Evolutionary conservation across 169 alveolate species (phyloP), one percentile per base, ranked within the genome.

Genomic region (Blepharisma undulans): DNA sequence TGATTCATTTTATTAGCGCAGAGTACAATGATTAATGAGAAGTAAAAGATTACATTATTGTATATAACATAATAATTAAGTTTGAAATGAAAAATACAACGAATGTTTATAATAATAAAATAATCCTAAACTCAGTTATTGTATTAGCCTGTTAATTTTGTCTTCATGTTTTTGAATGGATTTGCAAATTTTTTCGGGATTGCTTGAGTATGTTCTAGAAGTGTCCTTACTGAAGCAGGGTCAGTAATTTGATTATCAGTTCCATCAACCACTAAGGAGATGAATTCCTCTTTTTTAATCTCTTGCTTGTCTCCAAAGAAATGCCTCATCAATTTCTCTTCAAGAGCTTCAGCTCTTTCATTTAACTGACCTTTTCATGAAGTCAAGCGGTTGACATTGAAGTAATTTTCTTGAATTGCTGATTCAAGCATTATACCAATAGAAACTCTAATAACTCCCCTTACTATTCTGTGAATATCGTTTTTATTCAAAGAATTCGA

Each of bases 281-380:
- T 22, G 36, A 82, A 82, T 74, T 82, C 89, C 6, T 82, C 89
- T 59, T 82, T 82, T 12, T 74, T 36, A 21, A 82, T 33, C 27
- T 19, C n/a, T 0, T 82, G 34, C 36, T 34, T 48, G 14, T 33
- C 89, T 33, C 36, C 71, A 82, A 33, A 32, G 48, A 82, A 82
- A 60, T 82, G 89, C 12, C 36, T 82, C 8, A 22, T 1, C 29
- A 82, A 33, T 30, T 33, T 32, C 10, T 22, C 25, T 48, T 82
- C 78, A 22, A 82, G 34, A 60, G 71, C 60, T 82, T 82, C 89
- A 22, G 60, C 89, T 59, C 89, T 82, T 82, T 82, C 78, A 32
- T 82, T 82, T 30, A 82, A 48, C 10, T 60, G 48, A 14, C 30
- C 36, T 30, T 34, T 22, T 8, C 74, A 82, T 21, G 29, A 21